These are phyloP conservation scores for Aulographum hederae DNA, from an alignment of 2,329 filamentous ascomycete species.

Conservation along the genomic window DNA sequence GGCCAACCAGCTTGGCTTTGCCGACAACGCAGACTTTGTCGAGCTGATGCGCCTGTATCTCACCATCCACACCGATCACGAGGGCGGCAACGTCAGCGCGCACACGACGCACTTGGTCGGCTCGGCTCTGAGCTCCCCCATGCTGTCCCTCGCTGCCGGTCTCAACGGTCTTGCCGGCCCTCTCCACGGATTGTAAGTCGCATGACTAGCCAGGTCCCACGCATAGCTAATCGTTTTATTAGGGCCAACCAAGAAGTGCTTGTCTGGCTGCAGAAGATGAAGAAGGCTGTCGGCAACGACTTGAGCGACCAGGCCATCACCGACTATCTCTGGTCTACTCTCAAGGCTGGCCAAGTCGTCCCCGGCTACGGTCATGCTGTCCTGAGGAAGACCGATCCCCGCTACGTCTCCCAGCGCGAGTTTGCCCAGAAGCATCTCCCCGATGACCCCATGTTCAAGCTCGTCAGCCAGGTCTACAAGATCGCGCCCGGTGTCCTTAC, in stretches of 20 bases:
- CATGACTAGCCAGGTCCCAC: constrained; percentile 10
- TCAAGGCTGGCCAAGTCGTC: constrained; percentile 89
- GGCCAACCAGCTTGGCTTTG: constrained; percentile 96
- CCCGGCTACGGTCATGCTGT: constrained; percentile 98
- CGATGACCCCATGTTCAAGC: constrained; percentile 98
- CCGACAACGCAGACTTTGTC: constrained; percentile 86
- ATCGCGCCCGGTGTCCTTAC: constrained; percentile 94
- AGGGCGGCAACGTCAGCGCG: constrained; percentile 96
- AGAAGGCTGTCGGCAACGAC: constrained; percentile 83
- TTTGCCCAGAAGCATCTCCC: constrained; percentile 90
- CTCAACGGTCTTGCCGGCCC: constrained; percentile 96
- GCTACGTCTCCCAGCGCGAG: constrained; percentile 94
- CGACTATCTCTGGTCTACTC: constrained; percentile 95
- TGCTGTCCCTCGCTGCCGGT: constrained; percentile 90
- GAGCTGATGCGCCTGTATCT: constrained; percentile 98
- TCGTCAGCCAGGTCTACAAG: constrained; percentile 99
- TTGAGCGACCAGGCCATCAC: constrained; percentile 92
- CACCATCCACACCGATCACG: constrained; percentile 99
- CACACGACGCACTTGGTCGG: constrained; percentile 98
- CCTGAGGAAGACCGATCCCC: constrained; percentile 97
- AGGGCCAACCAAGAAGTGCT: constrained; percentile 99
- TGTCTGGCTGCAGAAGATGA: constrained; percentile 99
- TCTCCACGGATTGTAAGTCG: constrained; percentile 92
- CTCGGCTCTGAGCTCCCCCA: constrained; percentile 88
- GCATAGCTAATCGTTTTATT: constrained; percentile 14